Conservation (phyloP, 108 stramenopile genomes). For the Cyclotella baltica region DNA sequence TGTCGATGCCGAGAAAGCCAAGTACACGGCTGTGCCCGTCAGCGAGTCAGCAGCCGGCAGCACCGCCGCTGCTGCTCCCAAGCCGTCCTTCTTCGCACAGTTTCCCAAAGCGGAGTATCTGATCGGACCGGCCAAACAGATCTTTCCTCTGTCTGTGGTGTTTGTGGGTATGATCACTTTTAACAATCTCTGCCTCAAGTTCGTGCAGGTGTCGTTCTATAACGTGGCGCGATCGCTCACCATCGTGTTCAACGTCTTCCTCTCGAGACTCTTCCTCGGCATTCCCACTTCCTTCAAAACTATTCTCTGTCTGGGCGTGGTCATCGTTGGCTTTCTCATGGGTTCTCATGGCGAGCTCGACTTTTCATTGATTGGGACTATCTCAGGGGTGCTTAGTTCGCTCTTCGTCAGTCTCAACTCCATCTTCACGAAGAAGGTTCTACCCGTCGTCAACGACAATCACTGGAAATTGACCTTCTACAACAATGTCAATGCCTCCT, state of each 20-base stretch:
- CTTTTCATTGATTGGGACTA: conserved; percentile 85
- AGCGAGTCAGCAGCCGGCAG: conserved; percentile 17
- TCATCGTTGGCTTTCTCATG: conserved; percentile 90
- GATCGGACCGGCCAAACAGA: conserved; percentile 51
- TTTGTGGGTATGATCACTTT: conserved; percentile 98
- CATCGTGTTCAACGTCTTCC: conserved; percentile 94
- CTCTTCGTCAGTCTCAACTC: conserved; percentile 95
- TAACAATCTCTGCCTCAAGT: conserved; percentile 95
- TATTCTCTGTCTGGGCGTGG: conserved; percentile 77
- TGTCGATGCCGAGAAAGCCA: conserved; percentile 25
- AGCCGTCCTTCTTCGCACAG: conserved; percentile 77
- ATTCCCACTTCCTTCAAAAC: conserved; percentile 74
- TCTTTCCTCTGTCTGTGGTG: conserved; percentile 83
- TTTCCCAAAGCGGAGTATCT: conserved; percentile 90
- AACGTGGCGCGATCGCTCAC: conserved; percentile 95
- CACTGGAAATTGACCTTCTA: conserved; percentile 93
- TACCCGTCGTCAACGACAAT: conserved; percentile 91
- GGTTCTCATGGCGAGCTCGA: conserved; percentile 89
- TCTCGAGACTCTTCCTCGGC: conserved; percentile 83
- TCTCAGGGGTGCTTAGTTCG: conserved; percentile 86
- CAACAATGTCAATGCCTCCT: conserved; percentile 95
- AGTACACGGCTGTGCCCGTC: conserved; percentile 32
- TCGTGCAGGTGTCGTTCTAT: conserved; percentile 97
- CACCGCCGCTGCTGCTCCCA: conserved; percentile 18
- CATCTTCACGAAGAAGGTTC: conserved; percentile 92